Percentiles rank a stretch among this genome's conserved stretches.
Conservation (phyloP, 176 grass and related monocot species). For the Musa acuminata region DNA sequence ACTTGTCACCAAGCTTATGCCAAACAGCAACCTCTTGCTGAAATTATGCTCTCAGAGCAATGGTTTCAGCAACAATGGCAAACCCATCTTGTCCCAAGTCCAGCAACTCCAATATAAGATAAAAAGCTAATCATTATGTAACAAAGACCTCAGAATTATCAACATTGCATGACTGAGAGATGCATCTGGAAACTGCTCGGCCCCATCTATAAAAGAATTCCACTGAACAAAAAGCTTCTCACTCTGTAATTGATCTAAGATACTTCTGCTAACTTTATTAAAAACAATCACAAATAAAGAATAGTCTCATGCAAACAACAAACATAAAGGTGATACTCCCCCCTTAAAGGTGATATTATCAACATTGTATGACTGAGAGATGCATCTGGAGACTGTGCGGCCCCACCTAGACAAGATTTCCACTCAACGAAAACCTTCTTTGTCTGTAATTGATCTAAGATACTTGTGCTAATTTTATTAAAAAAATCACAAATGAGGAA, state of each 20-base stretch:
- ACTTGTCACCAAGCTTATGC: slow-evolving; percentile 58
- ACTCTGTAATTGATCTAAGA: neutral
- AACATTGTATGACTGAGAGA: slow-evolving; percentile 3
- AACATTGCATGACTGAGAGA: neutral
- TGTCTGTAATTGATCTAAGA: neutral
- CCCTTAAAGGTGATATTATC: neutral
- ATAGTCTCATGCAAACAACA: neutral
- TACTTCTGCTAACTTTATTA: neutral
- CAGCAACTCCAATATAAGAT: slow-evolving; percentile 65
- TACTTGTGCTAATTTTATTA: neutral
- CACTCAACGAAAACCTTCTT: neutral
- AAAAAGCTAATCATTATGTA: neutral
- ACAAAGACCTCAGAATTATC: neutral
- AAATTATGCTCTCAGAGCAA: slow-evolving; percentile 57
- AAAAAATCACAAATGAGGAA: neutral
- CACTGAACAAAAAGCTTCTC: neutral
- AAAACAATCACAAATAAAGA: neutral
- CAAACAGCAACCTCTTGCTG: slow-evolving; percentile 67
- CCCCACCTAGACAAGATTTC: neutral
- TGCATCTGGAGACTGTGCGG: neutral
- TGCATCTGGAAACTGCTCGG: neutral
- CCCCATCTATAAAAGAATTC: neutral
- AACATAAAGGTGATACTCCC: neutral
- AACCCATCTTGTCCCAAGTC: slow-evolving; percentile 50
- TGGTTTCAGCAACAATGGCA: slow-evolving; percentile 23